Conservation (phyloP, 345 rosid species). For the Eucalyptus erythrocorys region DNA sequence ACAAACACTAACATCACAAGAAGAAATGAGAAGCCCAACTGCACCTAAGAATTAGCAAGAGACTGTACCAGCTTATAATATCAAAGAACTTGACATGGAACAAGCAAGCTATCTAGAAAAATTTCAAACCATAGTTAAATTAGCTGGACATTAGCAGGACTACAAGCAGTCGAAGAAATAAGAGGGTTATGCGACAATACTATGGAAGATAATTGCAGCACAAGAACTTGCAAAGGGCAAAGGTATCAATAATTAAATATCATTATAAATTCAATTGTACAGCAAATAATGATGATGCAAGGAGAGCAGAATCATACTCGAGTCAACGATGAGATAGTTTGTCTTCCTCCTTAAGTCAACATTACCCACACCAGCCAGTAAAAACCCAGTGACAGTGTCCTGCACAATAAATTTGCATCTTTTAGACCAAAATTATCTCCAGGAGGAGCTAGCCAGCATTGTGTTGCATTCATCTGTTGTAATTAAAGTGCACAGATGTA, state of each 20-base stretch:
- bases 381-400: conserved; percentile 91
- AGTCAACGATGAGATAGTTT: conserved; percentile 86
- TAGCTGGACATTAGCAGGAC: neutral
- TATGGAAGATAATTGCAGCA: neutral
- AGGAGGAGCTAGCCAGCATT: neutral
- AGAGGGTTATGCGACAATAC: neutral
- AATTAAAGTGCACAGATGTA: neutral
- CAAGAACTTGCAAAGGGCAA: neutral
- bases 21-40: neutral
- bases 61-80: neutral
- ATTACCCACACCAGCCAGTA: conserved; percentile 98
- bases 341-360: conserved; percentile 92
- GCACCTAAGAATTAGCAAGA: neutral
- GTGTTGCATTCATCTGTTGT: neutral
- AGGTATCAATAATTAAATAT: neutral
- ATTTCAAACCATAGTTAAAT: neutral
- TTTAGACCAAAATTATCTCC: neutral
- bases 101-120: neutral
- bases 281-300: neutral
- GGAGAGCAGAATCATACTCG: conserved; percentile 43
- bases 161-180: neutral
- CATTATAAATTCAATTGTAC: neutral
- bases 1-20: neutral
- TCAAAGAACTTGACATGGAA: neutral
- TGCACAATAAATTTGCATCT: neutral